phyloP scores from a whole-genome alignment of 345 rosid genomes.

The Aquilaria sinensis region DNA sequence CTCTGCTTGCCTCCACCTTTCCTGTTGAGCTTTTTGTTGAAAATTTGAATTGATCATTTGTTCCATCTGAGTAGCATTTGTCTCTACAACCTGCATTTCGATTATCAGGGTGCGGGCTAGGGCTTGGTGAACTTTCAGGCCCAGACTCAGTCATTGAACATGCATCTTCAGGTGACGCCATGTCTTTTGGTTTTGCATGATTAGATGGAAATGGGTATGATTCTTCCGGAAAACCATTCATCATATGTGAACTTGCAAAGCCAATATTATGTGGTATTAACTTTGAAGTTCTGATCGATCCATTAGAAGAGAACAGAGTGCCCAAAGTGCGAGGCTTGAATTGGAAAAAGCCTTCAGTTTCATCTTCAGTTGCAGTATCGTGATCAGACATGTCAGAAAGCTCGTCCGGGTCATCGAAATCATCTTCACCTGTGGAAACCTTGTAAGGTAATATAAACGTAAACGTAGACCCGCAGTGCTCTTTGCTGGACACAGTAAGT shows the following conservation, averaged over 20 bases:
- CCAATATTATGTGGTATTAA: conserved; percentile 26
- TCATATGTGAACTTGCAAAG: conserved; percentile 28
- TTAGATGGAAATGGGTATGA: conserved; percentile 32
- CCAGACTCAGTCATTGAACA: conserved; percentile 54
- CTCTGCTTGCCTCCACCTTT: conserved; percentile 30
- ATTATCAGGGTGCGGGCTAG: conserved; percentile 26
- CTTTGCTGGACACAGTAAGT: conserved; percentile 81
- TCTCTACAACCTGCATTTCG: conserved; percentile 18
- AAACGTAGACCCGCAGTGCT: conserved; percentile 77
- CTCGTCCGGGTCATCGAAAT: conserved; percentile 77
- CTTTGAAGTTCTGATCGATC: conserved; percentile 37
- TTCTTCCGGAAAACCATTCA: conserved; percentile 30
- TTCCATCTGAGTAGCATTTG: conserved; percentile 13
- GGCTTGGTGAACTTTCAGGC: conserved; percentile 37
- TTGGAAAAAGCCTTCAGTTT: conserved; percentile 64
- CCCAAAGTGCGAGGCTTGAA: conserved; percentile 68
- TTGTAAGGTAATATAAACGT: conserved; percentile 85
- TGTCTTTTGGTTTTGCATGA: conserved; percentile 34
- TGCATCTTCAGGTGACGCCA: conserved; percentile 38
- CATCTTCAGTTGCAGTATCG: conserved; percentile 52
- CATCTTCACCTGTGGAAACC: conserved; percentile 44
- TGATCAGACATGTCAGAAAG: conserved; percentile 62
- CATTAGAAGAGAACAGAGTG: conserved; percentile 51
- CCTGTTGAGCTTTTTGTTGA: conserved; percentile 15
- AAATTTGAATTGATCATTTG: conserved; percentile 10